phyloP scores from a whole-genome alignment of 805 yeast genomes.

The Candida coleopterorum region DNA sequence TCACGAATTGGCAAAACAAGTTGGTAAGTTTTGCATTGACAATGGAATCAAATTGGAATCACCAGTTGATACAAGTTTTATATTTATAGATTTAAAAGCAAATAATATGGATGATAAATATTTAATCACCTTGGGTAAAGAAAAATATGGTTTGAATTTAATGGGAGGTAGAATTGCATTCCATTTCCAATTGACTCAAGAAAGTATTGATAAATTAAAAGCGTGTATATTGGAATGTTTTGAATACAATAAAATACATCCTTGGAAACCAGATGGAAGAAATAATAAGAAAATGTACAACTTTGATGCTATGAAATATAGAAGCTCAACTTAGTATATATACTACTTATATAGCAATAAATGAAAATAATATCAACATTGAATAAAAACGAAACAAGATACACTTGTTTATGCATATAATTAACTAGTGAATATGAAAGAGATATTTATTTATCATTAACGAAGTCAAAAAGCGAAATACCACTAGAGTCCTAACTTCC shows the following conservation, averaged over 20 bases:
- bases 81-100: slow-evolving; percentile 31
- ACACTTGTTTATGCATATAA: too few species aligned
- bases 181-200: slow-evolving; percentile 31
- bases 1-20: slow-evolving; percentile 31
- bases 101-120: slow-evolving; percentile 25
- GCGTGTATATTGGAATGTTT: slow-evolving; percentile 54
- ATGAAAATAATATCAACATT: too few species aligned
- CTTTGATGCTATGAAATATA: slow-evolving; percentile 13
- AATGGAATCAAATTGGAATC: slow-evolving; percentile 27
- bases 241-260: slow-evolving; percentile 19
- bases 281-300: slow-evolving; percentile 21
- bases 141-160: slow-evolving; percentile 56
- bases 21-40: slow-evolving; percentile 27
- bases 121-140: slow-evolving; percentile 34
- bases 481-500: too few species aligned
- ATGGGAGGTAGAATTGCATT: slow-evolving; percentile 49
- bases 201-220: slow-evolving; percentile 32
- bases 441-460: too few species aligned
- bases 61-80: slow-evolving; percentile 40
- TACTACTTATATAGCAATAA: too few species aligned
- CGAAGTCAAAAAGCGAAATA: too few species aligned
- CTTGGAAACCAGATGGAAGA: slow-evolving; percentile 8
- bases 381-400: too few species aligned
- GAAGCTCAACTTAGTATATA: slow-evolving; percentile 1
- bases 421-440: too few species aligned